Evolutionary conservation across 805 yeast genomes (phyloP), one percentile per base, ranked within the genome.

Genomic region (Yamadazyma ubonensis): DNA sequence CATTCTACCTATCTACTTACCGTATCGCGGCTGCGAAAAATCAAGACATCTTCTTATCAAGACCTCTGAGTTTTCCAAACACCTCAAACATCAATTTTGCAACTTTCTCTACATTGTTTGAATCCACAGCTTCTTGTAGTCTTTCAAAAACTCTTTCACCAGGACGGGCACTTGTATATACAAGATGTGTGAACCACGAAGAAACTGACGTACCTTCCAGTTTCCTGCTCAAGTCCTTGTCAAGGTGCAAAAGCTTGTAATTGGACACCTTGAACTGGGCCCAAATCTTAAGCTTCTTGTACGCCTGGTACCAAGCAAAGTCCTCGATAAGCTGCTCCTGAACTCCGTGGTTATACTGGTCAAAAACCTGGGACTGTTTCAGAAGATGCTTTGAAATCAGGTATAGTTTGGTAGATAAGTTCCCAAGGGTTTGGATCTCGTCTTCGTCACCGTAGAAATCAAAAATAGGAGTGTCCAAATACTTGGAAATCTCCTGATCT

Each of bases 251-350:
- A 20, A 80, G 53, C 50, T 75, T 77, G 38, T 66, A 63, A 48
- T 82, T 81, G 5, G 76, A 61, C 20, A 75, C 56, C 41, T 81
- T 75, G 41, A 83, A 66, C 39, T 74, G 73, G 11, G 83, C 73
- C 36, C 79, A 81, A 4, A 80, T 67, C 36, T 65, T 71, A 26
- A 86, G 53, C 58, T 87, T 87, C 47, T 70, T 74, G 48, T 69
- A 73, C 38, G 73, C 63, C 46, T 73, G 68, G 65, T 82, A 87
- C 89, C 96, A 84, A 1, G 96, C 89, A 51, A 76, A 83, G 50
- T 87, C 97, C 30, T 71, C 63, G 1, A 70, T 59, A 39, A 81
- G 75, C 23, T 73, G 69, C 2, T 63, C 59, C 46, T 78, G 79
- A 19, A 86, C 65, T 2, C 66, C 55, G 3, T 53, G 51, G 14